Evolutionary conservation across 371 early-diverging fungal genomes (phyloP).

Genomic region (Umbelopsis sp.): DNA sequence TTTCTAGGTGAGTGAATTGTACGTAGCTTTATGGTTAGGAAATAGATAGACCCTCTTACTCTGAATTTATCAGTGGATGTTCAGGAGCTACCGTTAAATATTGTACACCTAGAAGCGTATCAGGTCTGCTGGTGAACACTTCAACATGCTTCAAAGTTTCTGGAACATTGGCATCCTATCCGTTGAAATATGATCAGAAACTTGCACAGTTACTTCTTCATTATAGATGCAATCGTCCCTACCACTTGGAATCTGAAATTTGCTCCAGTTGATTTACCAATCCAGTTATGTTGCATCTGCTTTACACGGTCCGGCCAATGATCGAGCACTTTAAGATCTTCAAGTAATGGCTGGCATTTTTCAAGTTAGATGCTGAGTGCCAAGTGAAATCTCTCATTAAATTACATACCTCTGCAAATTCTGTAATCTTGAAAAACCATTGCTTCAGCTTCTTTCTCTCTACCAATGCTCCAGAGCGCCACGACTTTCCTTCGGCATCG

Average conservation of each 20-base stretch:
- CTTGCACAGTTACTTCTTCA: too few species aligned
- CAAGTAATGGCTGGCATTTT: conserved; percentile 64
- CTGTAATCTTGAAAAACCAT: conserved; percentile 92
- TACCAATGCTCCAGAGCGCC: conserved; percentile 94
- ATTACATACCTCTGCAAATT: conserved; percentile 73
- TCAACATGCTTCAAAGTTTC: conserved; percentile 37
- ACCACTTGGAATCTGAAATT: conserved; percentile 69
- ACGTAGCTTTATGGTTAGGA: too few species aligned
- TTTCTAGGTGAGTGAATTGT: too few species aligned
- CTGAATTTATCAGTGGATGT: conserved; percentile 54
- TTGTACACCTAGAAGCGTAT: conserved; percentile 77
- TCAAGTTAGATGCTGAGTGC: neutral
- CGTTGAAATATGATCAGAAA: conserved; percentile 7
- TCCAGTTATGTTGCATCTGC: conserved; percentile 93
- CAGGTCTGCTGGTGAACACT: conserved; percentile 85
- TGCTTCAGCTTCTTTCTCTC: conserved; percentile 85
- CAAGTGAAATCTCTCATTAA: neutral
- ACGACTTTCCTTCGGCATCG: conserved; percentile 85
- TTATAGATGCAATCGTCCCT: conserved; percentile 9
- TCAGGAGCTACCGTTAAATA: conserved; percentile 79
- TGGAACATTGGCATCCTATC: neutral
- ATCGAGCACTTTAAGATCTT: conserved; percentile 73
- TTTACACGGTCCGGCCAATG: conserved; percentile 92
- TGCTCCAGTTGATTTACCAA: conserved; percentile 85
- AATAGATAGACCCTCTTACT: conserved; percentile 25